Evolutionary conservation across 192 early-diverging fungal genomes (phyloP), one percentile per base, ranked within the genome.

Genomic region (Linnemannia schmuckeri): DNA sequence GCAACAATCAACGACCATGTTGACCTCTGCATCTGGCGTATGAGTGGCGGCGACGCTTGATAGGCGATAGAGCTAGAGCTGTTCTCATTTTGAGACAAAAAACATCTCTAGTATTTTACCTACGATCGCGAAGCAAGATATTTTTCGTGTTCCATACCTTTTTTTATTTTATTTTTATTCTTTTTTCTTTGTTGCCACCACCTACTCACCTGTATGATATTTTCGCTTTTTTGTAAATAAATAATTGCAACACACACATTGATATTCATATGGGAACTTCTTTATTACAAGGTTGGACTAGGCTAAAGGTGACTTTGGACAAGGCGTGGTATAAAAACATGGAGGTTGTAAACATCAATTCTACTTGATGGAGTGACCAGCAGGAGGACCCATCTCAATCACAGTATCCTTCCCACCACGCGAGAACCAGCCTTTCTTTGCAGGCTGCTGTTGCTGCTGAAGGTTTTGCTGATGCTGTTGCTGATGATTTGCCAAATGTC

Each of bases 1-100:
- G 47, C 68, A 13, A 76, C 79, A 4, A 89, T 89, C 75, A 89
- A 89, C 42, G 88, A 89, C 41, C 83, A 89, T 79, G 77, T 89
- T 15, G 88, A 89, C 73, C 71, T 89, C 6, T 89, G 83, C 27
- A 85, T 89, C 73, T 85, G 72, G 79, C 63, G 70, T 8, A 41
- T 54, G 12, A 85, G 68, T 76, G 78, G 78, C 18, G 73, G 49
- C 4, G 63, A 37, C 22, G 52, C 42, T 18, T 82, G 81, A 82
- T 3, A 44, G 38, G 7, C 24, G 40, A 18, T 44, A 20, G 24
- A 18, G 46, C 0, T 69, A 37, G 38, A 4, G 20, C 40, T 22
- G 37, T 15, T 27, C 41, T 37, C 30, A 35, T 38, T 38, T 40
- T 35, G 61, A 66, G 30, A 66, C 61, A 66, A 3, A 61, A 6